These are phyloP conservation scores for Fusarium compactum DNA, from an alignment of 2,329 filamentous ascomycete genomes.

Conservation along the genomic window DNA sequence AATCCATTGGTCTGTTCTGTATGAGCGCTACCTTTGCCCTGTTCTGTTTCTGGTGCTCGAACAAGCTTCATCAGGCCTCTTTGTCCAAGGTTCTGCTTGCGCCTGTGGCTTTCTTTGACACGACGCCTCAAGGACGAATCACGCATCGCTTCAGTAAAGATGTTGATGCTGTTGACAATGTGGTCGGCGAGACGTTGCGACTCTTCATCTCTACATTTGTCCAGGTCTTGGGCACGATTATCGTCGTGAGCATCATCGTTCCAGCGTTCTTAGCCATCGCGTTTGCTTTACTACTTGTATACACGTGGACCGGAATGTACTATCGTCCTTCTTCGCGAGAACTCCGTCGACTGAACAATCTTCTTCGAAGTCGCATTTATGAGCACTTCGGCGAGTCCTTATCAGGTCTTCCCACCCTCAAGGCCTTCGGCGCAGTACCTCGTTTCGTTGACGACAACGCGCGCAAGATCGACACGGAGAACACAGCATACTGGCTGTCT, in stretches of 20 bases:
- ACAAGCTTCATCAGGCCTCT: conserved; percentile 22
- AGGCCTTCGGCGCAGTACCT: conserved; percentile 22
- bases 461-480: conserved; percentile 22
- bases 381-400: conserved; percentile 30
- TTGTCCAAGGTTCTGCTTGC: conserved; percentile 17
- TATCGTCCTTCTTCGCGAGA: conserved; percentile 21
- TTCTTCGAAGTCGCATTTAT: conserved; percentile 31
- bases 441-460: conserved; percentile 23
- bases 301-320: conserved; percentile 32
- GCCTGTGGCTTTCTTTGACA: conserved; percentile 26
- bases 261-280: conserved; percentile 22
- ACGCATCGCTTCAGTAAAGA: conserved; percentile 31
- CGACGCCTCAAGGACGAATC: conserved; percentile 26
- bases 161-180: conserved; percentile 28
- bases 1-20: conserved; percentile 19
- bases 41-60: conserved; percentile 35
- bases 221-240: conserved; percentile 22
- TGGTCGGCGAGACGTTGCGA: conserved; percentile 19
- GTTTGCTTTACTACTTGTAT: conserved; percentile 1
- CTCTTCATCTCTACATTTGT: conserved; percentile 28
- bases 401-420: conserved; percentile 20
- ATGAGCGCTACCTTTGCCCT: conserved; percentile 23
- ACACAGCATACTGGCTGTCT: conserved; percentile 27
- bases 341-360: conserved; percentile 20
- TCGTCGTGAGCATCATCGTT: conserved; percentile 26